Evolutionary conservation across 331 rosid genomes (phyloP).

Genomic region (Pyrus hybrid): DNA sequence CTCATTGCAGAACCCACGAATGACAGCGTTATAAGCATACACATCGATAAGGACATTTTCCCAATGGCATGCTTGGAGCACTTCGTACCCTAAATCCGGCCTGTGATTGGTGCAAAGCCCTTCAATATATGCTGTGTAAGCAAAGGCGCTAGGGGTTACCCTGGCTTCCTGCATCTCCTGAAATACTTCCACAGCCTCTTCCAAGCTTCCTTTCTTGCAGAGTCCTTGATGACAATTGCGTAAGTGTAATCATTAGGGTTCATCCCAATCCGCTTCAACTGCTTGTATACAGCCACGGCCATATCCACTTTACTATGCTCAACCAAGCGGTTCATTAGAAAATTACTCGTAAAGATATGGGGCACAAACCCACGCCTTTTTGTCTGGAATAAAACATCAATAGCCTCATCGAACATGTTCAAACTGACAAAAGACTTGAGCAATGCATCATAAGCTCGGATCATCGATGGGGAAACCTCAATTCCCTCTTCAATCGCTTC

Average conservation of each 20-base stretch:
- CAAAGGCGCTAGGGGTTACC: conserved; percentile 34
- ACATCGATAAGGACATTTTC: conserved; percentile 28
- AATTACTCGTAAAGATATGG: conserved; percentile 48
- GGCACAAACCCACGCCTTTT: conserved; percentile 46
- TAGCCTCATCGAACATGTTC: conserved; percentile 58
- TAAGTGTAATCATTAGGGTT: conserved; percentile 56
- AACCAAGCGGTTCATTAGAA: conserved; percentile 56
- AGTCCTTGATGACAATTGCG: conserved; percentile 54
- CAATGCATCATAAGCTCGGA: conserved; percentile 41
- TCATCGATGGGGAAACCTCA: conserved; percentile 10
- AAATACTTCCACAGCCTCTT: conserved; percentile 33
- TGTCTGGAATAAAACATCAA: conserved; percentile 40
- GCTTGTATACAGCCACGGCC: conserved; percentile 39
- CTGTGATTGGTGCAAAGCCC: conserved; percentile 49
- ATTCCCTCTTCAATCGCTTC: conserved; percentile 22
- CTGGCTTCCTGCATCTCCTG: conserved; percentile 57
- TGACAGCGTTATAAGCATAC: conserved; percentile 43
- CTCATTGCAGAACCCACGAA: conserved; percentile 69
- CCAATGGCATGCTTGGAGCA: conserved; percentile 37
- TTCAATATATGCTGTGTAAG: conserved; percentile 47
- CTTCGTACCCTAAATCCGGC: conserved; percentile 47
- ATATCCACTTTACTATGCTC: conserved; percentile 29
- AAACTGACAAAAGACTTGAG: conserved; percentile 52
- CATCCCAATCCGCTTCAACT: conserved; percentile 60
- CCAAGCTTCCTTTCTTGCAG: conserved; percentile 48